Evolutionary conservation across 2,329 filamentous ascomycete genomes (phyloP).

Genomic region (Ophiostoma australiae): DNA sequence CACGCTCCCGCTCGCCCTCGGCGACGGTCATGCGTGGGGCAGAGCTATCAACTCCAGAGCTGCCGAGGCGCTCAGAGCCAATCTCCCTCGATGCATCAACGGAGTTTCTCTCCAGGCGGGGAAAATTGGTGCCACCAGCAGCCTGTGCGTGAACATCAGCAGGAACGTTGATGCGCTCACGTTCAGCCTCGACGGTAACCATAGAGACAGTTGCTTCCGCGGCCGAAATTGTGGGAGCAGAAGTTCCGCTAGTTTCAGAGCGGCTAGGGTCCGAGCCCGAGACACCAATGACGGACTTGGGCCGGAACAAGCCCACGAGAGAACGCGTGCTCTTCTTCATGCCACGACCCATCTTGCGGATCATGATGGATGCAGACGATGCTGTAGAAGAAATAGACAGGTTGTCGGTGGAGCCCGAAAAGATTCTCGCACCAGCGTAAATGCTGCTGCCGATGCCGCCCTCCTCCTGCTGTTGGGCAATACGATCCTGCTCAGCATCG

Average conservation of each 20-base stretch:
- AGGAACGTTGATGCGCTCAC: constrained; percentile 75
- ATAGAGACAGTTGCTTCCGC: constrained; percentile 79
- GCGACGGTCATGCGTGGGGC: constrained; percentile 78
- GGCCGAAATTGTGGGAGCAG: constrained; percentile 10
- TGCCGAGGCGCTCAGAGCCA: constrained; percentile 49
- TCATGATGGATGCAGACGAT: constrained; percentile 86
- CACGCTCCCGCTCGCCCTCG: constrained; percentile 82
- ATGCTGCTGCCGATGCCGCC: constrained; percentile 88
- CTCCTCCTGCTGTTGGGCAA: constrained; percentile 88
- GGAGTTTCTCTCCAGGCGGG: constrained; percentile 77
- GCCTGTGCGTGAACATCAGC: constrained; percentile 61
- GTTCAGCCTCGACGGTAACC: constrained; percentile 91
- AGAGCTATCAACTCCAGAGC: constrained; percentile 57
- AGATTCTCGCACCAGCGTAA: constrained; percentile 80
- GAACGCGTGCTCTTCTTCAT: constrained; percentile 92
- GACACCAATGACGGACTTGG: constrained; percentile 82
- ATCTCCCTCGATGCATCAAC: constrained; percentile 58
- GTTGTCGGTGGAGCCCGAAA: constrained; percentile 90
- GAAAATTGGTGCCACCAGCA: constrained; percentile 73
- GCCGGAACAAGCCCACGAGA: constrained; percentile 87
- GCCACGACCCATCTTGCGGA: constrained; percentile 98
- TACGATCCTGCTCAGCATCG: constrained; percentile 84
- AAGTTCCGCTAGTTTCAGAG: constrained; percentile 52
- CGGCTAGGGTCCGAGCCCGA: constrained; percentile 64
- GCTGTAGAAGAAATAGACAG: constrained; percentile 85